phyloP scores from a whole-genome alignment of 306 rosid species.

The Pyrus bretschneideri region DNA sequence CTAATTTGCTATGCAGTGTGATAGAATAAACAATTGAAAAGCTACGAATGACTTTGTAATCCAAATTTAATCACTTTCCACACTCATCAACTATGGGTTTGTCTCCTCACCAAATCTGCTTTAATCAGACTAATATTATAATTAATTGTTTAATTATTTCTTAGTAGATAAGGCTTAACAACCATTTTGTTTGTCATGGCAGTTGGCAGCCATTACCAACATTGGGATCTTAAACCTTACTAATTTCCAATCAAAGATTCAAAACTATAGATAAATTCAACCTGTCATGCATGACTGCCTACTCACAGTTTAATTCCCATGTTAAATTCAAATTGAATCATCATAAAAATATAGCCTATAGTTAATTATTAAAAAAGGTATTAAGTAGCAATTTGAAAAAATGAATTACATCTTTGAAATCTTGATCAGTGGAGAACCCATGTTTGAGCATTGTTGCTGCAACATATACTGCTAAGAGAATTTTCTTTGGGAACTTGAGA shows the following conservation, averaged over 20 bases:
- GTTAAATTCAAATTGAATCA: neutral
- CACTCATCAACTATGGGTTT: neutral
- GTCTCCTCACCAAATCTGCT: neutral
- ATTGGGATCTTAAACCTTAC: neutral
- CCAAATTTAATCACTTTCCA: neutral
- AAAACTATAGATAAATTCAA: neutral
- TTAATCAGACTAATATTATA: neutral
- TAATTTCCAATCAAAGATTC: neutral
- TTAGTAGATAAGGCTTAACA: neutral
- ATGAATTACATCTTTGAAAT: slow-evolving; percentile 46
- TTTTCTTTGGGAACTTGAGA: slow-evolving; percentile 60
- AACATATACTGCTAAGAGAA: slow-evolving; percentile 58
- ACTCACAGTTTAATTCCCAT: neutral
- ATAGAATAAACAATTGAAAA: neutral
- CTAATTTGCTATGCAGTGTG: no score
- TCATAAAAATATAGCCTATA: neutral
- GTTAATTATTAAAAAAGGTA: neutral
- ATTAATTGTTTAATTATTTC: neutral
- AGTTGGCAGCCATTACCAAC: slow-evolving; percentile 7
- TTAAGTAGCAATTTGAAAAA: neutral
- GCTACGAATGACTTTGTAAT: slow-evolving; percentile 8
- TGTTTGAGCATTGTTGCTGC: slow-evolving; percentile 88
- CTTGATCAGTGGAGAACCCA: slow-evolving; percentile 56
- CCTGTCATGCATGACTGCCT: neutral
- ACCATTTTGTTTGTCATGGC: neutral